Evolutionary conservation across 768 basidiomycete species (phyloP).

Genomic region (Amyloporia xantha): DNA sequence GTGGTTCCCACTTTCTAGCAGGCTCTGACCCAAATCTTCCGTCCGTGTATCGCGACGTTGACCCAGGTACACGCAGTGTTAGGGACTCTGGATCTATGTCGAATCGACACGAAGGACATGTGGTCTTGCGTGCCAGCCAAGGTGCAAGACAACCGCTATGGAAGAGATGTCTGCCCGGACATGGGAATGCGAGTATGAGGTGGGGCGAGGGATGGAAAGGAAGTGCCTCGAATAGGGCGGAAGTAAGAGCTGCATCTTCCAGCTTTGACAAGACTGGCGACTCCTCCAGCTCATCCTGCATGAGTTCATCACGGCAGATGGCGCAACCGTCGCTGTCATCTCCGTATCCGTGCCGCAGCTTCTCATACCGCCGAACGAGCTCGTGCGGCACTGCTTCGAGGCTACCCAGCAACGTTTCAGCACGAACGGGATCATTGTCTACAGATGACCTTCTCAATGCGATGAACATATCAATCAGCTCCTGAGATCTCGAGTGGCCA

Average conservation of each 20-base stretch:
- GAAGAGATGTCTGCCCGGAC: constrained; percentile 62
- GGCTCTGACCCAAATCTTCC: background rate
- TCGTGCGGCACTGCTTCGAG: constrained; percentile 61
- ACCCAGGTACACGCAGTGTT: constrained; percentile 30
- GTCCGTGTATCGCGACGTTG: background rate
- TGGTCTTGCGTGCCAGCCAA: constrained; percentile 79
- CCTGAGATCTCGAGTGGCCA: background rate
- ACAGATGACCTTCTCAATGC: background rate
- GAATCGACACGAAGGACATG: constrained; percentile 79
- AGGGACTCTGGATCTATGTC: constrained; percentile 76
- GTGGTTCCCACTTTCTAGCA: constrained; percentile 15
- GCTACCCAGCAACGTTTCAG: constrained; percentile 52
- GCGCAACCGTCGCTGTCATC: constrained; percentile 52
- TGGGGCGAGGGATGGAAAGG: constrained; percentile 16
- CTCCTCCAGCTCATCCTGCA: constrained; percentile 26
- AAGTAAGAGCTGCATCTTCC: background rate
- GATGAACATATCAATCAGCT: background rate
- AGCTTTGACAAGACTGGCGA: background rate
- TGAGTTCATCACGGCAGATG: constrained; percentile 68
- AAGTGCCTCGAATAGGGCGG: constrained; percentile 8
- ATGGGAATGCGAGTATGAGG: constrained; percentile 64
- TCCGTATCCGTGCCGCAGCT: constrained; percentile 15
- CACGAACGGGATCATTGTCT: constrained; percentile 54
- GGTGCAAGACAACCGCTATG: constrained; percentile 71
- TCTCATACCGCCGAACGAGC: constrained; percentile 35